A percentile compares a stretch with the other conserved stretches of the same genome.
Evolutionary conservation across 2,329 filamentous ascomycete species (phyloP).

Genomic region (Alternaria brassicicola): DNA sequence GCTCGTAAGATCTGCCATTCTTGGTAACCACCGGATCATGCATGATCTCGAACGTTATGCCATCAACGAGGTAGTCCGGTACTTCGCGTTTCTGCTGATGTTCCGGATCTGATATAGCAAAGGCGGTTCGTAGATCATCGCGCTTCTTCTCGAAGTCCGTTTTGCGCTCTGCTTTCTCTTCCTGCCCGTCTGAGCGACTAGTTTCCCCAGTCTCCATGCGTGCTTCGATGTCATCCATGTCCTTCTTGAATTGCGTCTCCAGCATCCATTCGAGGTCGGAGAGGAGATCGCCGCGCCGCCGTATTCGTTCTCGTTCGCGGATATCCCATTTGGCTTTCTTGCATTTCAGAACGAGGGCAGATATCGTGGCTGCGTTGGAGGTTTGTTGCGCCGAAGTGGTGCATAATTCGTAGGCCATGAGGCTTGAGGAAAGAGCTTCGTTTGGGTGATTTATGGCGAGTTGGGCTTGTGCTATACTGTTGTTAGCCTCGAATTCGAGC

Average conservation of each 20-base stretch:
- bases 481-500: slow-evolving; percentile 18
- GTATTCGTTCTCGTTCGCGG: slow-evolving; percentile 66
- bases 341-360: slow-evolving; percentile 74
- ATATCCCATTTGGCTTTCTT: slow-evolving; percentile 88
- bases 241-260: slow-evolving; percentile 42
- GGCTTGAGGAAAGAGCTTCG: slow-evolving; percentile 72
- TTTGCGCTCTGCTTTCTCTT: slow-evolving; percentile 57
- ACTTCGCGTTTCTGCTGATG: slow-evolving; percentile 59
- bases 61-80: slow-evolving; percentile 78
- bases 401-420: slow-evolving; percentile 75
- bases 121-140: slow-evolving; percentile 53
- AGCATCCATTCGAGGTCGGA: slow-evolving; percentile 60
- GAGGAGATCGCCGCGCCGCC: slow-evolving; percentile 65
- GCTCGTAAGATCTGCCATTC: slow-evolving; percentile 89
- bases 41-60: slow-evolving; percentile 77
- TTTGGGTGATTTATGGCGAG: slow-evolving; percentile 74
- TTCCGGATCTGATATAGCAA: slow-evolving; percentile 55
- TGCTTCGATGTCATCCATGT: slow-evolving; percentile 49
- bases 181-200: slow-evolving; percentile 52
- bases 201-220: slow-evolving; percentile 45
- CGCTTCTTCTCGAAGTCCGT: slow-evolving; percentile 50
- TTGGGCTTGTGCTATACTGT: slow-evolving; percentile 70
- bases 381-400: slow-evolving; percentile 62
- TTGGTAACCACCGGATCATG: slow-evolving; percentile 74
- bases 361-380: slow-evolving; percentile 72